Evolutionary conservation across 2,329 filamentous ascomycete genomes (phyloP).

Genomic region (Ophiostoma tasmaniense): DNA sequence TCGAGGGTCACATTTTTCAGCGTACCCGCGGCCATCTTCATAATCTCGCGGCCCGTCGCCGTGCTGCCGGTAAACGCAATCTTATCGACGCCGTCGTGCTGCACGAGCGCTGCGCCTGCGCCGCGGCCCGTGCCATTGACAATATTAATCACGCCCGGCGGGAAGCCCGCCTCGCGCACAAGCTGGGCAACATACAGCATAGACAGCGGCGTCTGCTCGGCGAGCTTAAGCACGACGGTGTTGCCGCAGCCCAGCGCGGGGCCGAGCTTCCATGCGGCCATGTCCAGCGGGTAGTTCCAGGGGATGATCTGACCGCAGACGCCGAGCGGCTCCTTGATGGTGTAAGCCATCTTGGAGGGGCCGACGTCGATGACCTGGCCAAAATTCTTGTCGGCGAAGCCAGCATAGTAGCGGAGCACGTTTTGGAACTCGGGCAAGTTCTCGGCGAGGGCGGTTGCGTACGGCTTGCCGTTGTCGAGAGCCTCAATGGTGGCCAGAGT

Average conservation of each 20-base stretch:
- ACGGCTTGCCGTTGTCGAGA: slow-evolving; percentile 76
- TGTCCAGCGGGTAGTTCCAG: slow-evolving; percentile 65
- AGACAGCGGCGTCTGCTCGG: slow-evolving; percentile 54
- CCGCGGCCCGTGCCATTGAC: slow-evolving; percentile 58
- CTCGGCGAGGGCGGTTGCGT: slow-evolving; percentile 53
- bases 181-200: slow-evolving; percentile 54
- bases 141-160: slow-evolving; percentile 64
- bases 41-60: slow-evolving; percentile 56
- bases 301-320: slow-evolving; percentile 69
- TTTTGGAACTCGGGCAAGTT: slow-evolving; percentile 45
- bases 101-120: slow-evolving; percentile 57
- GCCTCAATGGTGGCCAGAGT: slow-evolving; percentile 51
- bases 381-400: slow-evolving; percentile 71
- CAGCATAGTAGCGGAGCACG: slow-evolving; percentile 65
- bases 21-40: slow-evolving; percentile 55
- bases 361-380: slow-evolving; percentile 69
- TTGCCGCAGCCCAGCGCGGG: slow-evolving; percentile 56
- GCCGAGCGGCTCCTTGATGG: slow-evolving; percentile 65
- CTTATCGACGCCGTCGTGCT: slow-evolving; percentile 59
- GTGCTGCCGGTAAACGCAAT: slow-evolving; percentile 68
- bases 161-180: slow-evolving; percentile 63
- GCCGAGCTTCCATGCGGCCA: slow-evolving; percentile 66
- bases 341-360: slow-evolving; percentile 65
- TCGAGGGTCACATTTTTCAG: slow-evolving; percentile 53
- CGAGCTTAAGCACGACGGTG: slow-evolving; percentile 52